Base-by-base conservation (phyloP, 2,329 filamentous ascomycete genomes). In the Nigrospora sphaerica region DNA sequence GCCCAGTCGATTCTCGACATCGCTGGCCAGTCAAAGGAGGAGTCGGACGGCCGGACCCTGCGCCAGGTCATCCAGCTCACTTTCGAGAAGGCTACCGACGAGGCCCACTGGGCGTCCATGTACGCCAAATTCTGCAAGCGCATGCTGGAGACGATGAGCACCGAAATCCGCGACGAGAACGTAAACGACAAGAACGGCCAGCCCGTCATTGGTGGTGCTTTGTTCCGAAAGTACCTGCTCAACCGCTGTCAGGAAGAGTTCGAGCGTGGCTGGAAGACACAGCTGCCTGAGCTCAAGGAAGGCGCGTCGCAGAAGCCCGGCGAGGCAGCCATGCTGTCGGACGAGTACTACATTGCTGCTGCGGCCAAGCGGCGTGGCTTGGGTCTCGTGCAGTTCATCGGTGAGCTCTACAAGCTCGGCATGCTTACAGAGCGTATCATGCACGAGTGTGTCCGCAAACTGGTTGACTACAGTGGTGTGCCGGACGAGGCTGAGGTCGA, bases 401-500 rank as follows among this genome's bases (percentile, higher is more conserved):
- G 93, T 74, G 93, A 98, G 71, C 81, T 98, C 39, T 98, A 95
- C 81, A 98, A 97, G 77, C 83, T 98, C 50, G 85, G 86, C 65
- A 98, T 98, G 93, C 80, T 98, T 67, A 98, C 93, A 51, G 88
- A 96, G 68, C 88, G 92, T 66, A 98, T 98, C 71, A 98, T 98
- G 93, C 92, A 98, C 74, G 89, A 96, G 70, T 98, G 93, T 78
- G 90, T 98, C 28, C 85, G 90, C 73, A 95, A 95, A 70, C 80
- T 98, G 53, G 88, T 98, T 55, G 92, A 98, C 70, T 97, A 95
- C 68, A 86, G 92, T 62, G 90, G 88, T 51, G 74, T 89, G 50
- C 93, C 93, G 39, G 93, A 98, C 58, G 93, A 98, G 71, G 88
- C 92, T 45, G 91, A 96, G 66, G 86, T 98, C 50, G 93, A 98